Evolutionary conservation across 2,329 filamentous ascomycete species (phyloP), one percentile per base, ranked within the genome.

Genomic region (Fusarium lateritium): DNA sequence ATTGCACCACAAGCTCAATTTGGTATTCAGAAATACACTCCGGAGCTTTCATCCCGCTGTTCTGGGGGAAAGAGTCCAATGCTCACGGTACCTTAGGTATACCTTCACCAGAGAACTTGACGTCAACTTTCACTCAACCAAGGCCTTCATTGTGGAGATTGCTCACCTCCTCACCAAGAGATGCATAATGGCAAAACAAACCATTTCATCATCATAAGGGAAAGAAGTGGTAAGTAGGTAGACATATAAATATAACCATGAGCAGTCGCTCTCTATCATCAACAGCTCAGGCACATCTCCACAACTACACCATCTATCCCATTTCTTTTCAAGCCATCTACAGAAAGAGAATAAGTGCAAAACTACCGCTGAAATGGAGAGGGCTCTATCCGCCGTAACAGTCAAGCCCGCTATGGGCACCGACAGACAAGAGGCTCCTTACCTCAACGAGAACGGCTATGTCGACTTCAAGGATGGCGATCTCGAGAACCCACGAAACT

Each of bases 401-500:
- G 40, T 62, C 24, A 69, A 56, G 40, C 65, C 65, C 40, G n/a
- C 40, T 2, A 36, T 40, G 2, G 47, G 31, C 24, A 24, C 19
- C 28, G 40, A 70, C 3, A 55, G 42, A 36, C 21, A 60, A 4
- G 70, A 75, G 5, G 70, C 74, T 2, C 82, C 83, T 5, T 81
- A 80, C 57, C 75, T 88, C 24, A 84, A 88, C 73, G 72, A 80
- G 34, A 67, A 85, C 52, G 86, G 86, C 36, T 79, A 83, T 54
- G 76, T 88, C 67, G 83, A 83, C 71, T 89, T 88, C 65, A 75
- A 76, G 7, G 81, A 82, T 0, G 78, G 78, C 24, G 87, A 89
- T 68, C 78, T 86, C 58, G 83, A 86, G 67, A 83, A 85, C 76
- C 80, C 85, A 47, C 69, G 83, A 68, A 82, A 85, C 77, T 87